These are phyloP conservation scores for Pneumocystis carinii DNA, from an alignment of 1,139 yeast genomes.

Conservation along the genomic window DNA sequence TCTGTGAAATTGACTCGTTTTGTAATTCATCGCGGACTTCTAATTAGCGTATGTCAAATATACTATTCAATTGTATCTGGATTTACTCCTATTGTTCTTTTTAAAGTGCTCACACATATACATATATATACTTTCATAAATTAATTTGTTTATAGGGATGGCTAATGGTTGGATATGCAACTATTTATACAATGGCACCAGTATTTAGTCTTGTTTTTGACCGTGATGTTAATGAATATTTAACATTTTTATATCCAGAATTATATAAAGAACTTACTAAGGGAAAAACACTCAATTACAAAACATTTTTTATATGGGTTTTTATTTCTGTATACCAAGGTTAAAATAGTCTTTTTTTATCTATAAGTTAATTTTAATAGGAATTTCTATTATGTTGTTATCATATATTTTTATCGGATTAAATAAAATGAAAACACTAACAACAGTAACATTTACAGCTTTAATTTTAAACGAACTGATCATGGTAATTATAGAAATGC, in stretches of 20 bases:
- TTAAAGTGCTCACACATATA: constrained; percentile 19
- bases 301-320: constrained; percentile 86
- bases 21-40: constrained; percentile 87
- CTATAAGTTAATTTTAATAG: constrained; percentile 1
- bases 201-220: constrained; percentile 87
- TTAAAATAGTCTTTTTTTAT: constrained; percentile 22
- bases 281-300: constrained; percentile 73
- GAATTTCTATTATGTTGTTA: constrained; percentile 47
- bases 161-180: constrained; percentile 97
- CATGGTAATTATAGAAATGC: constrained; percentile 87
- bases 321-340: constrained; percentile 82
- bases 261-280: constrained; percentile 80
- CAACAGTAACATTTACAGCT: constrained; percentile 68
- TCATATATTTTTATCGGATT: constrained; percentile 64
- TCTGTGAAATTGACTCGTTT: constrained; percentile 91
- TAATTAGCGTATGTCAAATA: constrained; percentile 93
- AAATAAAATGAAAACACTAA: constrained; percentile 45
- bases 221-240: constrained; percentile 76
- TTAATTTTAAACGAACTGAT: constrained; percentile 70
- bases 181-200: constrained; percentile 95
- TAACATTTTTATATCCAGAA: constrained; percentile 86
- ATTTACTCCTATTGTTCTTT: constrained; percentile 86
- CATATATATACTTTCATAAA: neutral
- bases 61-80: constrained; percentile 72
- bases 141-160: constrained; percentile 47